These are phyloP conservation scores for Aphelidium insulamus DNA, from an alignment of 371 early-diverging fungal genomes.

Conservation along the genomic window DNA sequence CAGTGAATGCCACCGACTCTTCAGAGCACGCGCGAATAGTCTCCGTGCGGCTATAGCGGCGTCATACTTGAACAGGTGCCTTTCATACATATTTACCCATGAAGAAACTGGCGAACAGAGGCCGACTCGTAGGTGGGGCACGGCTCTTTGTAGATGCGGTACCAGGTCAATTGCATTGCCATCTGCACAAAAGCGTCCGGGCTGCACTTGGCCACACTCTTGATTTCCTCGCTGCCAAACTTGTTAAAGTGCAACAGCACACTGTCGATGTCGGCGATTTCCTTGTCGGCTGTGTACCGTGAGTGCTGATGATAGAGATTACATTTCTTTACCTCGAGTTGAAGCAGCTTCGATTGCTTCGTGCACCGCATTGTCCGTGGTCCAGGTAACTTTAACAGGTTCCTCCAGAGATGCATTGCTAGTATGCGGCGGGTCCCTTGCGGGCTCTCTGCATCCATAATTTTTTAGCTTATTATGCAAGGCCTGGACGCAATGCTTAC, in stretches of 20 bases:
- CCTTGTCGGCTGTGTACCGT: constrained; percentile 24
- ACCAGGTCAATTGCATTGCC: constrained; percentile 51
- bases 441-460: constrained; percentile 22
- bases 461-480: constrained; percentile 3
- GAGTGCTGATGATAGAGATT: no score
- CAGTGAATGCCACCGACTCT: constrained; percentile 38
- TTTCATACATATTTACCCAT: no score
- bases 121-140: constrained; percentile 55
- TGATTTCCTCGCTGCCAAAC: constrained; percentile 63
- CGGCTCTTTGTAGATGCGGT: constrained; percentile 27
- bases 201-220: constrained; percentile 33
- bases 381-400: constrained; percentile 27
- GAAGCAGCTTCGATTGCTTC: constrained; percentile 30
- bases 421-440: constrained; percentile 16
- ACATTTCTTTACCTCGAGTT: no score
- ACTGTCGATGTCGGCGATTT: constrained; percentile 45
- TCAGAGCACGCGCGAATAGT: constrained; percentile 42
- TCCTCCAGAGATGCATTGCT: constrained; percentile 4
- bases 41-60: constrained; percentile 79
- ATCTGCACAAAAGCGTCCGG: constrained; percentile 66
- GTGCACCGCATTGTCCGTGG: constrained; percentile 17
- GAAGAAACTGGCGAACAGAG: constrained; percentile 43
- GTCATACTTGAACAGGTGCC: no score
- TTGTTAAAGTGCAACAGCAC: constrained; percentile 36
- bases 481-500: constrained; percentile 10